Conservation (phyloP, 306 rosid genomes). For the Ziziphus jujuba region DNA sequence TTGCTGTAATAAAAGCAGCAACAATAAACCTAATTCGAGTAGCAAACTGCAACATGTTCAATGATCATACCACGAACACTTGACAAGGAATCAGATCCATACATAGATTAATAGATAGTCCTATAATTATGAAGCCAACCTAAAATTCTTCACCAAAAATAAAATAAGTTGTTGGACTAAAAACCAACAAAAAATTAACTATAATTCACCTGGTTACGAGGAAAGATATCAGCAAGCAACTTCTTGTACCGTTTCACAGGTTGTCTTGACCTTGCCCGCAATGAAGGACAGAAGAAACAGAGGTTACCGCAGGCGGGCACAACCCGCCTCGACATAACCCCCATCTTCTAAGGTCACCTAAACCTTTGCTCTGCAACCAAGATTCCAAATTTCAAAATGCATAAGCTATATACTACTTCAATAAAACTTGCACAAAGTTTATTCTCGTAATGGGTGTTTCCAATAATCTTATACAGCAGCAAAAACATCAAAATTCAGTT, state of each 20-base stretch:
- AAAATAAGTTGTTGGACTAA: not conserved
- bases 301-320: conserved; percentile 92
- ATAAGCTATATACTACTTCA: not conserved
- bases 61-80: no score
- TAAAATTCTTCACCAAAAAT: not conserved
- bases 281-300: conserved; percentile 83
- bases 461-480: conserved; percentile 4
- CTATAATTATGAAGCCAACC: no score
- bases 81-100: no score
- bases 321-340: conserved; percentile 98
- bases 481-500: conserved; percentile 15
- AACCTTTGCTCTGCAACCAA: conserved; percentile 36
- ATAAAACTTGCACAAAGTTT: not conserved
- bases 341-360: conserved; percentile 52
- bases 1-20: not conserved
- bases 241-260: conserved; percentile 95
- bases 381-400: conserved; percentile 24
- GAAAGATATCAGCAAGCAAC: conserved; percentile 78
- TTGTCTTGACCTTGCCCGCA: conserved; percentile 91
- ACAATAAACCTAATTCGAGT: conserved; percentile 6
- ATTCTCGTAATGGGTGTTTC: not conserved
- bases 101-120: not conserved
- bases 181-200: not conserved
- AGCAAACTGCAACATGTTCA: no score
- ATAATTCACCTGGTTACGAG: conserved; percentile 72